Percentiles rank a stretch among this genome's conserved stretches.
These are phyloP conservation scores for Tritrichomonas musculus DNA, from an alignment of 208 protist genomes.

Conservation along the genomic window DNA sequence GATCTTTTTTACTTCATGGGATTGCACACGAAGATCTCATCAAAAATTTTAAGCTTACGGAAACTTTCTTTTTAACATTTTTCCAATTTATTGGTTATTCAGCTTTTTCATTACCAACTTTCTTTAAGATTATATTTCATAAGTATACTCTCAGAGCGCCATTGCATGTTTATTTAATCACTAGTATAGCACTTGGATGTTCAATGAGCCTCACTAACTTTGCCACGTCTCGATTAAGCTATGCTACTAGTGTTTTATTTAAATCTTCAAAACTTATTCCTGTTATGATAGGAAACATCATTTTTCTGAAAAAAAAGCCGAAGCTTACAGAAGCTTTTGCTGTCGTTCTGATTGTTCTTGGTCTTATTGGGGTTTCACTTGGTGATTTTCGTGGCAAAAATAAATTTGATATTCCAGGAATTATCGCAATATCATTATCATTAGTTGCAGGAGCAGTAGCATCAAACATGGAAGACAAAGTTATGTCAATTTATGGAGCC, in stretches of 20 bases:
- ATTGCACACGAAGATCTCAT: neutral
- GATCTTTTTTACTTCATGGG: neutral
- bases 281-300: neutral
- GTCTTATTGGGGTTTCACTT: neutral
- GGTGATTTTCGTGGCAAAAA: neutral
- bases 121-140: neutral
- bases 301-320: neutral
- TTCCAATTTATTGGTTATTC: neutral
- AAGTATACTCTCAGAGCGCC: neutral
- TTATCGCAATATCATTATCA: neutral
- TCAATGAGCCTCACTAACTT: neutral
- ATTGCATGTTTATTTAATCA: neutral
- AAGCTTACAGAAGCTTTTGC: neutral
- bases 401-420: neutral
- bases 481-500: neutral
- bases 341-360: neutral
- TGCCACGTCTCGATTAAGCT: neutral
- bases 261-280: conserved; percentile 15
- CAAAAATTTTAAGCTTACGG: neutral
- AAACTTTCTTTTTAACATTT: neutral
- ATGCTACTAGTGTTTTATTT: neutral
- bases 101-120: neutral
- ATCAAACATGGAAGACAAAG: neutral
- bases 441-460: neutral
- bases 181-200: neutral